Conservation (phyloP, 495 filamentous ascomycete species). For the Lophium mytilinum region DNA sequence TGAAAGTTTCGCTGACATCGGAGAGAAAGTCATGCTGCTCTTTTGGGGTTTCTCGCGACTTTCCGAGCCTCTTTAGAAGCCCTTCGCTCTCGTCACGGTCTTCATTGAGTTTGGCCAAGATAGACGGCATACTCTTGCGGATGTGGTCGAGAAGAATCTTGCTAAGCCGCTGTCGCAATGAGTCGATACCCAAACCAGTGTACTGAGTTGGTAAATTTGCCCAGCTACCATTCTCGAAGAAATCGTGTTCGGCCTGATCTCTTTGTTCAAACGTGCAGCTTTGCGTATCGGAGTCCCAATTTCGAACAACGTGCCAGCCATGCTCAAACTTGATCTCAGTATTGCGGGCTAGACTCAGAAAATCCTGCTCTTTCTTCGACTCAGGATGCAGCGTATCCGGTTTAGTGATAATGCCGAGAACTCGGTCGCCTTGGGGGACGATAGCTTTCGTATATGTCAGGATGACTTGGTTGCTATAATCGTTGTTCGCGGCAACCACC, state of each 20-base stretch:
- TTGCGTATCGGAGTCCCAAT: slow-evolving; percentile 2
- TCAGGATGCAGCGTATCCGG: slow-evolving; percentile 35
- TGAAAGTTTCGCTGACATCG: slow-evolving; percentile 1
- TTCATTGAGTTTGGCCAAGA: background rate
- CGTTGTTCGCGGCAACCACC: slow-evolving; percentile 47
- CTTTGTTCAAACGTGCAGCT: slow-evolving; percentile 4
- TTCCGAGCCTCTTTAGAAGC: slow-evolving; percentile 1
- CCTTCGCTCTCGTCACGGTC: background rate
- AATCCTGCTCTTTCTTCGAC: slow-evolving; percentile 21
- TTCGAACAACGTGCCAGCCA: slow-evolving; percentile 17
- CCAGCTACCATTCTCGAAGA: slow-evolving; percentile 11
- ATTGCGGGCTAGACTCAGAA: slow-evolving; percentile 9
- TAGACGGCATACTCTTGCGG: background rate
- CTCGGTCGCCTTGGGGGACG: slow-evolving; percentile 40
- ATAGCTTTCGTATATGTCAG: slow-evolving; percentile 36
- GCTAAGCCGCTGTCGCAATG: slow-evolving; percentile 4
- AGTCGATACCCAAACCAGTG: slow-evolving; percentile 3
- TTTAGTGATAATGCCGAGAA: slow-evolving; percentile 48
- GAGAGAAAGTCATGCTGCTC: slow-evolving; percentile 9
- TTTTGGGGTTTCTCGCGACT: background rate
- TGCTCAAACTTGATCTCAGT: slow-evolving; percentile 5
- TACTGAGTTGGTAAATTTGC: background rate
- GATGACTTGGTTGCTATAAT: slow-evolving; percentile 45
- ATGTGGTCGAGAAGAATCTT: slow-evolving; percentile 14
- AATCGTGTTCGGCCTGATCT: slow-evolving; percentile 4